Evolutionary conservation across 139 green algal species (phyloP).

Genomic region (Prasinococcaceae sp.): DNA sequence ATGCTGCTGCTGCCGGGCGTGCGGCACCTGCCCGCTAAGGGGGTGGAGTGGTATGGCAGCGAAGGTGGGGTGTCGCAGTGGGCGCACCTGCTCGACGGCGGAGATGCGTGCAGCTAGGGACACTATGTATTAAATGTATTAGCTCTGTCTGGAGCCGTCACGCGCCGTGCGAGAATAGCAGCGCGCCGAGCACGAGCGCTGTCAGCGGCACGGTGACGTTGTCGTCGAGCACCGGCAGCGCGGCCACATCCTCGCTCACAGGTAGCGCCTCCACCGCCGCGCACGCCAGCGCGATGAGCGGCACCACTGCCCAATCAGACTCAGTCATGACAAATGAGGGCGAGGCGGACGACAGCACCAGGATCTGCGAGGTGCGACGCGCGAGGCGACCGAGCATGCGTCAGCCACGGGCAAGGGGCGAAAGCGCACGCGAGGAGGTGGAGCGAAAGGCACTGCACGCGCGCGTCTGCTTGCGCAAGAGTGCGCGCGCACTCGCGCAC

Average conservation of each 20-base stretch:
- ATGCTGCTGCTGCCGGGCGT: no score
- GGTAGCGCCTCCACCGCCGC: constrained; percentile 73
- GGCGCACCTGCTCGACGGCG: no score
- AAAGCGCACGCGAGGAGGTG: background rate
- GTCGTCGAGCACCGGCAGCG: no score
- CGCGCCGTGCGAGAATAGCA: no score
- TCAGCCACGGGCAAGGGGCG: background rate
- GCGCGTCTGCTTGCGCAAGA: background rate
- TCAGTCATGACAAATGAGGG: background rate
- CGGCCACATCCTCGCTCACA: constrained; percentile 43
- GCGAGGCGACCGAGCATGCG: constrained; percentile 2
- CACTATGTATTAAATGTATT: no score
- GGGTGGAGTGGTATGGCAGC: no score
- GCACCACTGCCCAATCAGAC: no score
- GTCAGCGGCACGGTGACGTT: constrained; percentile 75
- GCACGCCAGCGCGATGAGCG: constrained; percentile 29
- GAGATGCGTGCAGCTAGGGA: no score
- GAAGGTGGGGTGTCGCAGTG: no score
- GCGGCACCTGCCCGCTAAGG: no score
- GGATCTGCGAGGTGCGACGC: constrained; percentile 4
- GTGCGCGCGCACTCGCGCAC: constrained; percentile 4
- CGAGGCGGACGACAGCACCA: background rate
- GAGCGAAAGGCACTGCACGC: constrained; percentile 4
- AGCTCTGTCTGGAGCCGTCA: no score
- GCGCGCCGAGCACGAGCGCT: constrained; percentile 25